phyloP scores from a whole-genome alignment of 2,329 filamentous ascomycete species.

The Sclerotinia glacialis region DNA sequence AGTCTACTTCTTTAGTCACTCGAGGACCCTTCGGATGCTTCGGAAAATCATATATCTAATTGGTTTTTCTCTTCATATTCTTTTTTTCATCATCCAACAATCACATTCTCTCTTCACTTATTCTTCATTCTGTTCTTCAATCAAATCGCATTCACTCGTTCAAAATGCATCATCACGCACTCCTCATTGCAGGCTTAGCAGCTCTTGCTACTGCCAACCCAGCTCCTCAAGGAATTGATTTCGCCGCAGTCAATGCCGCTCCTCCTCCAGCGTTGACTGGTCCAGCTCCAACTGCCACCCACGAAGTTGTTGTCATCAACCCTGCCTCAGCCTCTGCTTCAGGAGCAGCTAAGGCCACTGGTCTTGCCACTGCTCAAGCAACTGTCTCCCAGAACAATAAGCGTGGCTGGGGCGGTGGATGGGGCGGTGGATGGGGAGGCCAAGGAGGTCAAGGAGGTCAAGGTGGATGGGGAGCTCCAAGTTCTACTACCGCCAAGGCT shows the following conservation, averaged over 20 bases:
- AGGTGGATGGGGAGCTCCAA: neutral
- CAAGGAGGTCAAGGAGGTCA: neutral
- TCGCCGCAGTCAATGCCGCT: slow-evolving; percentile 20
- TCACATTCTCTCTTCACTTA: neutral
- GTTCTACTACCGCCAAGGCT: neutral
- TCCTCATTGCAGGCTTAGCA: slow-evolving; percentile 25
- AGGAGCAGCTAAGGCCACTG: slow-evolving; percentile 6
- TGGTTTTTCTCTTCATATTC: neutral
- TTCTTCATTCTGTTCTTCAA: slow-evolving; percentile 22
- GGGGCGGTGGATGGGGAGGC: neutral
- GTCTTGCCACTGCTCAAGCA: slow-evolving; percentile 1
- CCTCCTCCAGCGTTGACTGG: slow-evolving; percentile 2
- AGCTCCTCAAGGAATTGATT: slow-evolving; percentile 25
- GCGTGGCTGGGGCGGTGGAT: neutral
- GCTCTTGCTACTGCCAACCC: slow-evolving; percentile 26
- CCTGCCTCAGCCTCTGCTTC: neutral
- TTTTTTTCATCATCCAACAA: slow-evolving; percentile 12
- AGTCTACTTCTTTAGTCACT: neutral
- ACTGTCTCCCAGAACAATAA: neutral
- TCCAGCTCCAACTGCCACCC: slow-evolving; percentile 1
- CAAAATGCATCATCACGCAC: slow-evolving; percentile 9
- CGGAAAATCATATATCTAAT: slow-evolving; percentile 15
- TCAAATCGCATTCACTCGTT: neutral
- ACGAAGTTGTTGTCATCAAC: neutral
- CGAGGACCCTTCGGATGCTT: neutral